A percentile compares a stretch with the other conserved stretches of the same genome.
These are phyloP conservation scores for Manihot esculenta DNA, from an alignment of 441 rosid species.

Conservation along the genomic window DNA sequence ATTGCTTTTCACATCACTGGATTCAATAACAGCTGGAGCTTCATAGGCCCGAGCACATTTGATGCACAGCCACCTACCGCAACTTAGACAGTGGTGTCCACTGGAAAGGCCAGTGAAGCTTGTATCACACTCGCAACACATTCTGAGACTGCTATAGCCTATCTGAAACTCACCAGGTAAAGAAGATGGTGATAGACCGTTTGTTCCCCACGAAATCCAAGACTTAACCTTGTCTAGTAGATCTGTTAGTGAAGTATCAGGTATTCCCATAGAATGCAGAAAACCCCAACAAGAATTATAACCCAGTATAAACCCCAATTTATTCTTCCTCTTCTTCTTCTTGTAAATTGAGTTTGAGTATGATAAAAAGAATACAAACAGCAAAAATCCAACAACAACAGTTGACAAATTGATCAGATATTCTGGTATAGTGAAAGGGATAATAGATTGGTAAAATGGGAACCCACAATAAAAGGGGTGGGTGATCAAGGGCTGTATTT, in stretches of 20 bases:
- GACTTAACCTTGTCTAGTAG: conserved; percentile 66
- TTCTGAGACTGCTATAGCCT: conserved; percentile 39
- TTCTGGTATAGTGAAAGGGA: conserved; percentile 1
- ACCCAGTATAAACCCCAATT: conserved; percentile 21
- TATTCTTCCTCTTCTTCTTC: conserved; percentile 6
- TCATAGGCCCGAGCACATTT: conserved; percentile 35
- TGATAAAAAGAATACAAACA: background rate
- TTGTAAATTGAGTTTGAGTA: background rate
- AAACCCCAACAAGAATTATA: conserved; percentile 33
- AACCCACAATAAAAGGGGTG: conserved; percentile 68
- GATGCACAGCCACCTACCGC: conserved; percentile 58
- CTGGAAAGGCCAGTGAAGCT: conserved; percentile 29
- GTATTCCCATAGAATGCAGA: conserved; percentile 69
- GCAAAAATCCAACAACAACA: too few relatives aligned
- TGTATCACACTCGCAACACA: conserved; percentile 52
- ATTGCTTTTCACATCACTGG: conserved; percentile 27
- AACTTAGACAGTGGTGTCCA: conserved; percentile 55
- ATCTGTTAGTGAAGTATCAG: conserved; percentile 69
- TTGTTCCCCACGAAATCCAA: conserved; percentile 67
- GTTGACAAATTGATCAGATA: conserved; percentile 20
- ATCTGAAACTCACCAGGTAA: conserved; percentile 41
- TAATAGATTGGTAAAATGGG: conserved; percentile 11
- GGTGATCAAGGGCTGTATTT: conserved; percentile 35
- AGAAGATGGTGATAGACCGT: conserved; percentile 42
- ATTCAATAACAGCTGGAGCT: conserved; percentile 30